Base-by-base conservation (phyloP, 169 alveolate species). In the Besnoitia besnoiti region DNA sequence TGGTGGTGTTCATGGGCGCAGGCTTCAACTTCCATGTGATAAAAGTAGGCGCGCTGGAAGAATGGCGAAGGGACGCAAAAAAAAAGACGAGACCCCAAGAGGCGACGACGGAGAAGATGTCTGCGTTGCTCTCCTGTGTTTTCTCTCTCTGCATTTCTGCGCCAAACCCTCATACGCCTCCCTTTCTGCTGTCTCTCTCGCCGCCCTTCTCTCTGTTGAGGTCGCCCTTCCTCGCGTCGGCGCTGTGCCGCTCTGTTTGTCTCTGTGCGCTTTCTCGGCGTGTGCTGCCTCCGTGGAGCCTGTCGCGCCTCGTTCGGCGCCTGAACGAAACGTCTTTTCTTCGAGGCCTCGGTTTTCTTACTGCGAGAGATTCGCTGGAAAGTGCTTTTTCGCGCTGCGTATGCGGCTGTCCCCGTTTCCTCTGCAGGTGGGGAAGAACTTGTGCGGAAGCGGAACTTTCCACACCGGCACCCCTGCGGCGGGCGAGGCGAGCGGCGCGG, bases 381-480 rank as follows among this genome's bases (percentile, higher is more conserved):
- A 19, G 5, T 55, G 55, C 55, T 14, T 49, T 49, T 49, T 49
- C 55, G 55, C 55, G 5, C 55, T 49, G 5, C 24, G 55, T 49
- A 5, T 14, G 24, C 76, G 76, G 5, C 76, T 61, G 37, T n/a
- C 76, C 40, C 37, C 37, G 37, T n/a, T 61, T 19, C 76, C 19
- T 8, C 76, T 27, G 44, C 80, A 67, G 80, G 80, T 67, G 14
- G 80, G 80, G 40, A 19, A 42, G 39, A 67, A 7, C 8, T n/a
- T 67, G 21, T 30, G 80, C 80, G 80, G 80, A 37, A 67, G 80
- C 80, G 80, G 80, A 7, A 35, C 44, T 21, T 67, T 67, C 80
- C 44, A 67, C 80, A 67, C 80, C 10, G 80, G 46, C 10, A 67
- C 80, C 10, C 39, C 80, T 7, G 46, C 47, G n/a, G 80, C 80